phyloP scores from a whole-genome alignment of 129 eudicot species.

The Rutidosis leptorrhynchoides region DNA sequence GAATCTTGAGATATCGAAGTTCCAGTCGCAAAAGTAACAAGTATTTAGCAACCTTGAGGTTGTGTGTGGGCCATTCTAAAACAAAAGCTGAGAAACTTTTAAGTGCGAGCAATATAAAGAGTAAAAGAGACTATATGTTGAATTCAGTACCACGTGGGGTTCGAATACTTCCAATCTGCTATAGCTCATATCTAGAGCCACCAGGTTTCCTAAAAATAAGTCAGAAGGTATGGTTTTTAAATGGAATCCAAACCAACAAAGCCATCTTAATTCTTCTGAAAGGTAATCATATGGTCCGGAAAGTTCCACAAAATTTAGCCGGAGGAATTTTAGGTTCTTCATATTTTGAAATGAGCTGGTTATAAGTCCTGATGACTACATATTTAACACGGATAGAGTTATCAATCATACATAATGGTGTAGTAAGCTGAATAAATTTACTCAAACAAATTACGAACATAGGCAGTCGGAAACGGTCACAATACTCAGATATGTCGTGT shows the following conservation, averaged over 20 bases:
- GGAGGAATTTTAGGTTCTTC: slow-evolving; percentile 28
- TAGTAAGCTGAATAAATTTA: too few relatives aligned
- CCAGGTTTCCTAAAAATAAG: slow-evolving; percentile 29
- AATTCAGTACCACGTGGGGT: too few relatives aligned
- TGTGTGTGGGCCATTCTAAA: too few relatives aligned
- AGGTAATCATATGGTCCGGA: slow-evolving; percentile 26
- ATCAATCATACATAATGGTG: too few relatives aligned
- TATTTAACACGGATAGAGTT: not conserved
- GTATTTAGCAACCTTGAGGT: not conserved
- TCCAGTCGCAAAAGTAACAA: slow-evolving; percentile 9
- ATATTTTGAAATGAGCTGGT: slow-evolving; percentile 25
- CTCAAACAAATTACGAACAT: too few relatives aligned
- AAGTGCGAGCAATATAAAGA: too few relatives aligned
- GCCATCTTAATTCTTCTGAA: slow-evolving; percentile 27
- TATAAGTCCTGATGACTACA: slow-evolving; percentile 11
- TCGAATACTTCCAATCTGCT: slow-evolving; percentile 29
- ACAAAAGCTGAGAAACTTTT: too few relatives aligned
- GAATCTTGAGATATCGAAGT: slow-evolving; percentile 25
- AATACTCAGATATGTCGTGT: too few relatives aligned
- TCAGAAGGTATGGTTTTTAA: slow-evolving; percentile 12
- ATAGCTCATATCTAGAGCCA: slow-evolving; percentile 28
- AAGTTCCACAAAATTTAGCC: slow-evolving; percentile 26
- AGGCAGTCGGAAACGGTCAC: too few relatives aligned
- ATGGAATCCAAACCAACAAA: slow-evolving; percentile 35
- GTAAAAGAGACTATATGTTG: too few relatives aligned